Evolutionary conservation across 768 basidiomycete species (phyloP).

Genomic region (Tricholoma matsutake): DNA sequence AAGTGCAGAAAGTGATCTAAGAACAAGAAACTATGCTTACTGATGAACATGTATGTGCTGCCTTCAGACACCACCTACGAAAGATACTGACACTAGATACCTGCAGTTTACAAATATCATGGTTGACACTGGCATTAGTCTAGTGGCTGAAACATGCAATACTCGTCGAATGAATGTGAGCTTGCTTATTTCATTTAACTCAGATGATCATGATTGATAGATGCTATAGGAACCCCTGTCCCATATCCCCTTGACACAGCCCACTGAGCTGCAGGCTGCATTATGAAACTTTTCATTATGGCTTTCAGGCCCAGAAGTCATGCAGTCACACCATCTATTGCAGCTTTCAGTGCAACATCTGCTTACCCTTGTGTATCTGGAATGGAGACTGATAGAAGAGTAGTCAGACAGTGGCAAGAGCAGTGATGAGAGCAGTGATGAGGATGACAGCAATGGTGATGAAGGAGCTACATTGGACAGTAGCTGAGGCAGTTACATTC

Average conservation of each 20-base stretch:
- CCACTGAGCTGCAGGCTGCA: slow-evolving; percentile 57
- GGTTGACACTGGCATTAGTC: slow-evolving; percentile 50
- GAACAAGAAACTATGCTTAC: no score
- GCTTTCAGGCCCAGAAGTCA: slow-evolving; percentile 79
- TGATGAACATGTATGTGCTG: slow-evolving; percentile 73
- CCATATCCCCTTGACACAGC: slow-evolving; percentile 62
- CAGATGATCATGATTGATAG: background rate
- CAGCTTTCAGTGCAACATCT: slow-evolving; percentile 67
- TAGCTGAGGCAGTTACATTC: no score
- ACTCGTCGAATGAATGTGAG: slow-evolving; percentile 37
- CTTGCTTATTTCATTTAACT: no score
- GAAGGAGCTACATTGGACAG: no score
- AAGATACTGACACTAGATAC: background rate
- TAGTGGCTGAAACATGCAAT: slow-evolving; percentile 42
- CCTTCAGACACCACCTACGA: background rate
- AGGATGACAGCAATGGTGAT: no score
- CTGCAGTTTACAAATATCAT: slow-evolving; percentile 50
- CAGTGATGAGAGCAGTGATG: no score
- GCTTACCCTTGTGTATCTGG: slow-evolving; percentile 71
- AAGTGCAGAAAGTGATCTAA: no score
- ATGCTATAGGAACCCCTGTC: slow-evolving; percentile 63
- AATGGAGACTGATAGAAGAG: no score
- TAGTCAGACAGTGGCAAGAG: no score
- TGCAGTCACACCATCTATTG: slow-evolving; percentile 76
- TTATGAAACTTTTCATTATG: slow-evolving; percentile 76